Base-by-base conservation (phyloP, 768 basidiomycete species). In the Tephrocybe sp. region DNA sequence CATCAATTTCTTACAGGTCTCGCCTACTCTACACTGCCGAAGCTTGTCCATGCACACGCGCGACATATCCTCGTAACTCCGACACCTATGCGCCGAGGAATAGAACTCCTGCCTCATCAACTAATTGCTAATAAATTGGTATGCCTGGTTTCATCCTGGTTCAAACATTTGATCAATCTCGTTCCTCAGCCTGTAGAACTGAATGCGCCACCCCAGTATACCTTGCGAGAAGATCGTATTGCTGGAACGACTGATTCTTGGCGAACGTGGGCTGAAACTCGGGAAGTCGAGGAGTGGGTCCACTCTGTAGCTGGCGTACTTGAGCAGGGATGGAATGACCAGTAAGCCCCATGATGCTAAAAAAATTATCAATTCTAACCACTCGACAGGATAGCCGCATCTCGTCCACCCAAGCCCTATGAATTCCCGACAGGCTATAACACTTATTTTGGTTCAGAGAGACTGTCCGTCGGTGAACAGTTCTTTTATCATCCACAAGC, bases 351-450 rank as follows among this genome's bases (percentile, higher is more conserved):
- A 21, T 38, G 30, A 49, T 30, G 45, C 18, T 44, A 18, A 30
- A 23, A 18, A 45, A 13, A n/a, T 29, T 21, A 39, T 40, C 22
- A 22, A 21, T 45, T 48, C 39, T 50, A 12, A 7, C n/a, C 37
- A n/a, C 27, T 29, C 11, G 5, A 29, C 60, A 91, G 89, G 55
- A 72, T 69, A 42, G 86, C 83, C 37, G 70, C 75, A 11, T 67
- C 75, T 46, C 78, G 82, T 33, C 78, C 79, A 5, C 64, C 73
- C 33, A 78, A 78, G 55, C 86, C 80, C 55, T 98, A 95, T 70
- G 97, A 99, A 70, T 97, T 99, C 71, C 91, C 97, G 0, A 92
- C 91, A 27, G 97, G 97, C 1, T 97, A 83, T 70, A 91, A 85
- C 61, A 75, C 82, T 9, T 84, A 83, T 60, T 97, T 94, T 67